Conservation (phyloP, 148 eudicot species). For the Rhododendron ferrugineum region DNA sequence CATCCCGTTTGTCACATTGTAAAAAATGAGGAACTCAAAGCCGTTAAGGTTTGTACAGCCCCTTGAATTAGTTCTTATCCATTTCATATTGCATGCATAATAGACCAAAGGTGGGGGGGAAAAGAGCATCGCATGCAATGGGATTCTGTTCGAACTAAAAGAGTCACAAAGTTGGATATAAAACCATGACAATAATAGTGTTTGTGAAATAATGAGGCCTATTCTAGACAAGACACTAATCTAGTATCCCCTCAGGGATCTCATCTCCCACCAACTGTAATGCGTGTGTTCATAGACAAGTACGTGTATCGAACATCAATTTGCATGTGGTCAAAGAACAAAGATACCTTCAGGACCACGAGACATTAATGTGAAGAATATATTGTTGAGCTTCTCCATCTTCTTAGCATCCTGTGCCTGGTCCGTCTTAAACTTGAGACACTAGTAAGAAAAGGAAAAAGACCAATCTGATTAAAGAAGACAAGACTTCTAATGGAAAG, state of each 20-base stretch:
- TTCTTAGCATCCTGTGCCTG: slow-evolving; percentile 95
- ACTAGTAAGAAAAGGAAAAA: slow-evolving; percentile 31
- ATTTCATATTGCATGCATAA: background rate
- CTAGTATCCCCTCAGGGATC: too few relatives aligned
- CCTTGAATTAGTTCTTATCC: background rate
- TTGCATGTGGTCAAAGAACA: background rate
- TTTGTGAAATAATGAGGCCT: background rate
- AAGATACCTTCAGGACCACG: slow-evolving; percentile 87
- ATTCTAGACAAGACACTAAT: background rate
- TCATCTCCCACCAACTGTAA: background rate
- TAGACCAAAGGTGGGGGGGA: background rate
- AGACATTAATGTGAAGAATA: slow-evolving; percentile 89
- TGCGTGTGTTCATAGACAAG: background rate
- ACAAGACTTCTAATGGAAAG: background rate
- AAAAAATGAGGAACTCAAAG: background rate
- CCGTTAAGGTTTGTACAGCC: background rate
- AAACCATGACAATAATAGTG: background rate
- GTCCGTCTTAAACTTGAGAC: slow-evolving; percentile 93
- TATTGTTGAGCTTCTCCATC: slow-evolving; percentile 96
- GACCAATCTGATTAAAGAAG: background rate
- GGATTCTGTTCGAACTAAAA: background rate
- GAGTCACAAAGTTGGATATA: background rate
- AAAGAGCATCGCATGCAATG: background rate
- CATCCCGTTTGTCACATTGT: background rate
- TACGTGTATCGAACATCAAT: background rate